Evolutionary conservation across 306 rosid species (phyloP), one percentile per base, ranked within the genome.

Genomic region (Dalbergia cochinchinensis): DNA sequence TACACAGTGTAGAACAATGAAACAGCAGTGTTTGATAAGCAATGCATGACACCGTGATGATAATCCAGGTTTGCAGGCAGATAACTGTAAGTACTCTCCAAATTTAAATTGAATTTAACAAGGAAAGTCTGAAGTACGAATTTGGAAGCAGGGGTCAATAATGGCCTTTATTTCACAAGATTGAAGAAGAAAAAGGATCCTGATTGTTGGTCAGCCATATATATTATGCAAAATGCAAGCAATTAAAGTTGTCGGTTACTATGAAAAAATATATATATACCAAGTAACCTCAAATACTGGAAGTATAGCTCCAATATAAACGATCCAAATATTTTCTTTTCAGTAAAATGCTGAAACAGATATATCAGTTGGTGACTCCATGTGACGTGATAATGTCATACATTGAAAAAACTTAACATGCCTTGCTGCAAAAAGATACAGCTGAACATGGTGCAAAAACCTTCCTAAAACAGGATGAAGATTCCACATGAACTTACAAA

Each of bases 401-500:
- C 69, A 35, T 18, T 0, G 70, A 35, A 22, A 47, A 63, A 35
- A 60, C 79, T n/a, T 22, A 60, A 73, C 37, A 75, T 39, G 44
- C 34, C 65, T 73, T 82, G 20, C 70, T 31, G 15, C 50, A 39
- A 60, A 66, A 41, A 58, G 39, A 48, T 47, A 68, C 79, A 67
- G 51, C 64, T 34, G 15, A 20, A 57, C 69, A 50, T 39, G 71
- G 60, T 67, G 73, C 58, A 62, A 81, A 54, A 80, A 69, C 71
- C 72, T 45, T 26, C 39, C 63, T 47, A 76, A 74, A 9, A 12
- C 22, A 22, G 57, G 39, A 71, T 8, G 73, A 62, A 53, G 65
- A 33, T 54, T 71, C 7, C 70, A 60, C 75, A 51, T 8, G 63
- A 72, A 54, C 75, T 45, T 77, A 67, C 63, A 76, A 59, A 75